Percentiles rank a stretch among this genome's conserved stretches.
phyloP scores from a whole-genome alignment of 371 early-diverging fungal genomes.

The Batkoa obscura region DNA sequence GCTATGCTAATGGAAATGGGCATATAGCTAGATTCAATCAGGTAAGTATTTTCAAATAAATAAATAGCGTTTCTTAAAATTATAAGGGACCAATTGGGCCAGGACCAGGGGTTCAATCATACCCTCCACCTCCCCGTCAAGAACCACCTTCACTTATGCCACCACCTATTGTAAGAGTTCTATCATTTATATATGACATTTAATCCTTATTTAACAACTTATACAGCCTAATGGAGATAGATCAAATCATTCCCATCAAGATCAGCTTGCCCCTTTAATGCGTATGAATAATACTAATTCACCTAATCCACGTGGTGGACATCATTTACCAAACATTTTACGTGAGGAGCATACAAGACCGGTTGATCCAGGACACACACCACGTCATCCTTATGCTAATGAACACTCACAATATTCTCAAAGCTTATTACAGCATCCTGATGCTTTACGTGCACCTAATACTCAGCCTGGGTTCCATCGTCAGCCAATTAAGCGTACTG shows the following conservation, averaged over 20 bases:
- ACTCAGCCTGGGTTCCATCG: not conserved
- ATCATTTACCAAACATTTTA: not conserved
- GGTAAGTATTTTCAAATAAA: not conserved
- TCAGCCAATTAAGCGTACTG: conserved; percentile 4
- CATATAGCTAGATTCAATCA: not conserved
- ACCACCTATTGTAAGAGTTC: not conserved
- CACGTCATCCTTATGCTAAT: not conserved
- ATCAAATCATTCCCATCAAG: not conserved
- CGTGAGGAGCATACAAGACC: conserved; percentile 2
- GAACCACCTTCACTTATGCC: not conserved
- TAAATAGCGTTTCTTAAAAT: conserved; percentile 1
- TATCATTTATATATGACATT: not conserved
- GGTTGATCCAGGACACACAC: not conserved
- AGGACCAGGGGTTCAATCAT: conserved; percentile 16
- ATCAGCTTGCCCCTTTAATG: not conserved
- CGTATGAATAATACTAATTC: not conserved
- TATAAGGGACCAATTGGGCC: conserved; percentile 16
- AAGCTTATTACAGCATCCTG: not conserved
- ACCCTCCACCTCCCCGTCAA: conserved; percentile 4
- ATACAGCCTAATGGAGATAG: not conserved
- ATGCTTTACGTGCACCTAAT: not conserved
- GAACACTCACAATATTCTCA: not conserved
- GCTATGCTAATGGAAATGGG: not conserved
- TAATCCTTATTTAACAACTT: not conserved
- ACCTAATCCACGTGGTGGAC: not conserved